phyloP scores from a whole-genome alignment of 2,329 filamentous ascomycete species.

The Exophiala bonariae region DNA sequence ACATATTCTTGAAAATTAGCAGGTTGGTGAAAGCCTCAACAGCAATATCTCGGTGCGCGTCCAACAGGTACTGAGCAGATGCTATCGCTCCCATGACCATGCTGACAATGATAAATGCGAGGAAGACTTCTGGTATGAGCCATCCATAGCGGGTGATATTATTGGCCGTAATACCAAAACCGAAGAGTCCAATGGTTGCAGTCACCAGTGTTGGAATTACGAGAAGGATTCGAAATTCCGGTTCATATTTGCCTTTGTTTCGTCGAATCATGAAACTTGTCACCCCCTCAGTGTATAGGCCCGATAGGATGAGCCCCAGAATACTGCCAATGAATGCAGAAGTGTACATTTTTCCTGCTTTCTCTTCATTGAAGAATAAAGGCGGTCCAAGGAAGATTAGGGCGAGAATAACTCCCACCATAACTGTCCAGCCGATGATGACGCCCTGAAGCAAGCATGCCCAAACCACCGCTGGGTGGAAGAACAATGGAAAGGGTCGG shows the following conservation, averaged over 20 bases:
- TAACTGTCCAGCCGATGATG: conserved; percentile 93
- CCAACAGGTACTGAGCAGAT: conserved; percentile 83
- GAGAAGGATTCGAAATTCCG: conserved; percentile 83
- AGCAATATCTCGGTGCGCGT: conserved; percentile 85
- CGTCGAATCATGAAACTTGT: conserved; percentile 68
- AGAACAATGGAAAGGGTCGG: conserved; percentile 77
- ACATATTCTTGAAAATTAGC: conserved; percentile 92
- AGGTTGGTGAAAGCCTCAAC: conserved; percentile 88
- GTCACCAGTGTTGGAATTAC: conserved; percentile 80
- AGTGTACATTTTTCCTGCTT: conserved; percentile 84
- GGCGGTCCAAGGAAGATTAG: conserved; percentile 78
- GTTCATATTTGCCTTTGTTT: conserved; percentile 84
- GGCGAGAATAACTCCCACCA: conserved; percentile 82
- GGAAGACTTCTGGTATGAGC: conserved; percentile 76
- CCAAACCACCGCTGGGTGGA: conserved; percentile 86
- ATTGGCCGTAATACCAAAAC: conserved; percentile 74
- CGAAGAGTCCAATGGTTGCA: conserved; percentile 76
- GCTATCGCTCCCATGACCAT: conserved; percentile 92
- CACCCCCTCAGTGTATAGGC: conserved; percentile 70
- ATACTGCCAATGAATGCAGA: conserved; percentile 83
- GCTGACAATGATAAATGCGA: conserved; percentile 77
- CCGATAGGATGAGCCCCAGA: conserved; percentile 73
- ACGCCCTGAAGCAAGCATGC: conserved; percentile 78
- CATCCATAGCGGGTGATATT: conserved; percentile 66
- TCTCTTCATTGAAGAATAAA: conserved; percentile 76